phyloP scores from a whole-genome alignment of 129 eudicot species.

The Erigeron canadensis region DNA sequence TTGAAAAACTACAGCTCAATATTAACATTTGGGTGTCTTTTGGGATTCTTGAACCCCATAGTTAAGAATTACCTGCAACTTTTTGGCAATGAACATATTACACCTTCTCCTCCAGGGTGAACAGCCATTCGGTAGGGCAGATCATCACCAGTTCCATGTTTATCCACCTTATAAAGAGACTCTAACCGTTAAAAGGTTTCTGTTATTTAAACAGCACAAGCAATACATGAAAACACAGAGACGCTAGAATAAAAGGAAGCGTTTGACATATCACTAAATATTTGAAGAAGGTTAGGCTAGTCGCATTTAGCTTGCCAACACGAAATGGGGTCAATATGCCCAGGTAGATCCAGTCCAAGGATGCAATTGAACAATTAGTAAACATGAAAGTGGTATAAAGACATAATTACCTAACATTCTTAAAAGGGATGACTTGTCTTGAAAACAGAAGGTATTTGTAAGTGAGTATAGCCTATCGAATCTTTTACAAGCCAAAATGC shows the following conservation, averaged over 20 bases:
- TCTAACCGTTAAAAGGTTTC: background rate
- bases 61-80: constrained; percentile 61
- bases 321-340: background rate
- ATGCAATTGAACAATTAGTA: background rate
- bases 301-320: background rate
- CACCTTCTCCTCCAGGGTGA: constrained; percentile 88
- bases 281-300: constrained; percentile 2
- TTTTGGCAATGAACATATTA: constrained; percentile 67
- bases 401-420: too few species aligned
- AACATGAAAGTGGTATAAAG: background rate
- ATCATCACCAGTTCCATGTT: constrained; percentile 60
- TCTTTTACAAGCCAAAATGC: too few species aligned
- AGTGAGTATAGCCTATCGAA: too few species aligned
- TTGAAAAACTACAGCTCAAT: background rate
- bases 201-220: constrained; percentile 9
- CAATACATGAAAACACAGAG: constrained; percentile 4
- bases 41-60: background rate
- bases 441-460: too few species aligned
- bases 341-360: background rate
- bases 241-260: background rate
- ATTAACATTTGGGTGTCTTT: background rate
- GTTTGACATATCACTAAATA: background rate
- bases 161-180: constrained; percentile 45
- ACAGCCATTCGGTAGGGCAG: constrained; percentile 90
- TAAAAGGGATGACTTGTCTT: too few species aligned